Percentiles rank a stretch among this genome's conserved stretches.
Evolutionary conservation across 129 eudicot species (phyloP).

Genomic region (Pittosporum tobira): DNA sequence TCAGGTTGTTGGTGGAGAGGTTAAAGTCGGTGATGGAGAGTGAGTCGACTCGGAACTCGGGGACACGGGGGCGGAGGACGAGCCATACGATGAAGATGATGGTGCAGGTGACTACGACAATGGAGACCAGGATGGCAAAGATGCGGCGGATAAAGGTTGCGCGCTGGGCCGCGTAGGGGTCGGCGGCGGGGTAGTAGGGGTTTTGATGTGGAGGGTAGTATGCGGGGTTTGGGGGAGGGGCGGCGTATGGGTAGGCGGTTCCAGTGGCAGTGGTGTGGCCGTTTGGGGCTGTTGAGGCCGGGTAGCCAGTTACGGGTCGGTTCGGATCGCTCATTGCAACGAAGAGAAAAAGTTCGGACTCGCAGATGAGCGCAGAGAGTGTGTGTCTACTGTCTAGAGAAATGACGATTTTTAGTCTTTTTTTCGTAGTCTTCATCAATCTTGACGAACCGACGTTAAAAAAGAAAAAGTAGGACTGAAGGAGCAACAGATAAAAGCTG

Average conservation of each 20-base stretch:
- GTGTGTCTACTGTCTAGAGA: too few species aligned
- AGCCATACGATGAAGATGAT: conserved; percentile 64
- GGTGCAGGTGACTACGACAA: conserved; percentile 53
- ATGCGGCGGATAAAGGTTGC: conserved; percentile 70
- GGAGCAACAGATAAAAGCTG: too few species aligned
- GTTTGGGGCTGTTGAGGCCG: conserved; percentile 6
- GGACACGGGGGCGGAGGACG: conserved; percentile 75
- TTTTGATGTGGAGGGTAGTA: conserved; percentile 33
- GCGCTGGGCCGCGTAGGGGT: conserved; percentile 49
- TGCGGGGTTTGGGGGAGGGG: conserved; percentile 22
- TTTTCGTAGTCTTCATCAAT: too few species aligned
- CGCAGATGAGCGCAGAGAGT: too few species aligned
- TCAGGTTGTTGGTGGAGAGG: conserved; percentile 20
- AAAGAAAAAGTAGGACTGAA: too few species aligned
- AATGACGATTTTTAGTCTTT: too few species aligned
- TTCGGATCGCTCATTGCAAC: not conserved
- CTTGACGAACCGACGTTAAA: too few species aligned
- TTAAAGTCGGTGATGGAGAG: conserved; percentile 43
- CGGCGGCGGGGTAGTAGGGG: conserved; percentile 23
- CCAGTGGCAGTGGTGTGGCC: conserved; percentile 24
- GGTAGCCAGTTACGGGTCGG: conserved; percentile 12
- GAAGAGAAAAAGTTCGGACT: too few species aligned
- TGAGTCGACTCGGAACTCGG: conserved; percentile 51
- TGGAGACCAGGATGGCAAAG: conserved; percentile 40
- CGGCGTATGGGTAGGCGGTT: conserved; percentile 58